These are phyloP conservation scores for Comarum palustre DNA, from an alignment of 306 rosid species.

Conservation along the genomic window DNA sequence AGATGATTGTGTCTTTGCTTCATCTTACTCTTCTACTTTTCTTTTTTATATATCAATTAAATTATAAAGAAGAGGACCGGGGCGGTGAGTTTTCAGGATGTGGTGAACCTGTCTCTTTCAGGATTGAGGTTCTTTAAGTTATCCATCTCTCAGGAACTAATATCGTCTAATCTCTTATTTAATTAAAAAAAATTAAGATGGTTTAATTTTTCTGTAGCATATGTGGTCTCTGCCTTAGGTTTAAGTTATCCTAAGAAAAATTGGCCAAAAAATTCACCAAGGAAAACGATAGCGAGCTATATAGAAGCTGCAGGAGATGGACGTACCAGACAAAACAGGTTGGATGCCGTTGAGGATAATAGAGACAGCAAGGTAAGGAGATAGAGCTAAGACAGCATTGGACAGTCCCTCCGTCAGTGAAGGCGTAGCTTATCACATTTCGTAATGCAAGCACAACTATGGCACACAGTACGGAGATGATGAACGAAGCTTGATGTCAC, in stretches of 20 bases:
- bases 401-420: constrained; percentile 37
- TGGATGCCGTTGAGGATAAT: constrained; percentile 47
- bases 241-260: neutral
- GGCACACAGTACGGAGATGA: constrained; percentile 32
- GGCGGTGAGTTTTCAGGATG: no score
- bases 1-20: no score
- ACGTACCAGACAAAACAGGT: constrained; percentile 47
- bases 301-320: neutral
- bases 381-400: constrained; percentile 43
- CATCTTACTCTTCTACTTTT: no score
- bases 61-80: no score
- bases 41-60: no score
- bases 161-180: no score
- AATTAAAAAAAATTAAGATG: no score
- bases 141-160: no score
- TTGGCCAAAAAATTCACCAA: neutral
- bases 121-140: no score
- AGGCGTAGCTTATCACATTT: constrained; percentile 34
- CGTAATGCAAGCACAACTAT: constrained; percentile 32
- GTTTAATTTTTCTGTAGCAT: neutral
- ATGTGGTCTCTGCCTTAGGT: neutral
- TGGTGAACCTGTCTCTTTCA: no score
- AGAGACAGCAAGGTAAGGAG: constrained; percentile 38
- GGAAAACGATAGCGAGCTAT: neutral
- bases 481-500: constrained; percentile 34